These are phyloP conservation scores for Teratosphaeria viscida DNA, from an alignment of 2,329 filamentous ascomycete species.

Conservation along the genomic window DNA sequence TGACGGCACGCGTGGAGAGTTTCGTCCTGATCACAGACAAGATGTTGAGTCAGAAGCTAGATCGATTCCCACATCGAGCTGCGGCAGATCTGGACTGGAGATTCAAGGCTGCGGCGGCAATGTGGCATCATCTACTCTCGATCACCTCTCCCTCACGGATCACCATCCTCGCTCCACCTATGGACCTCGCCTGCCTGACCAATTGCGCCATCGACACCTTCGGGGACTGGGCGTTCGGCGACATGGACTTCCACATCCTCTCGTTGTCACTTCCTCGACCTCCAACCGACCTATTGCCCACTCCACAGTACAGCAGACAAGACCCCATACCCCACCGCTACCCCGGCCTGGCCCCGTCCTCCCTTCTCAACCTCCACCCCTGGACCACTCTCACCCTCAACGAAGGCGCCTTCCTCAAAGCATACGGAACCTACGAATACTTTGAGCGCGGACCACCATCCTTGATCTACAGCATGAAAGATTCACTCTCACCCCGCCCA, in stretches of 20 bases:
- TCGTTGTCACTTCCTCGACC: conserved; percentile 9
- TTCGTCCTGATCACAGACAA: conserved; percentile 34
- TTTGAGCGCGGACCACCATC: conserved; percentile 48
- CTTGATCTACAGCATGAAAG: conserved; percentile 20
- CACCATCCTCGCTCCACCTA: conserved; percentile 45
- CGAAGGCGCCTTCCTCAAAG: conserved; percentile 63
- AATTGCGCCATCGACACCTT: conserved; percentile 46
- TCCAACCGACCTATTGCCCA: neutral
- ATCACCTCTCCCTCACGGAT: conserved; percentile 40
- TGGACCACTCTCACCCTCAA: conserved; percentile 61
- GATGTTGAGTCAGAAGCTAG: conserved; percentile 6
- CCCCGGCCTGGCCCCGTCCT: conserved; percentile 15
- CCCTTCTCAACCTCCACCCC: conserved; percentile 47
- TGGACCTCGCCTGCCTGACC: conserved; percentile 51
- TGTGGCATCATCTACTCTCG: conserved; percentile 48
- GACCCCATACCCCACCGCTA: conserved; percentile 7
- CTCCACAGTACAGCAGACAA: conserved; percentile 3
- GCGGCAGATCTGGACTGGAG: conserved; percentile 21
- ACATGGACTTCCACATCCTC: conserved; percentile 25
- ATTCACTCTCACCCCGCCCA: conserved; percentile 9
- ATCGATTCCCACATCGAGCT: conserved; percentile 28
- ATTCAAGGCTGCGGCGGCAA: conserved; percentile 12
- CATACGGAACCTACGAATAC: conserved; percentile 62
- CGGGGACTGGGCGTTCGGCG: conserved; percentile 22
- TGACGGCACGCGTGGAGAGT: conserved; percentile 28